phyloP scores from a whole-genome alignment of 2,329 filamentous ascomycete species.

The Rhynchosporium graminicola region DNA sequence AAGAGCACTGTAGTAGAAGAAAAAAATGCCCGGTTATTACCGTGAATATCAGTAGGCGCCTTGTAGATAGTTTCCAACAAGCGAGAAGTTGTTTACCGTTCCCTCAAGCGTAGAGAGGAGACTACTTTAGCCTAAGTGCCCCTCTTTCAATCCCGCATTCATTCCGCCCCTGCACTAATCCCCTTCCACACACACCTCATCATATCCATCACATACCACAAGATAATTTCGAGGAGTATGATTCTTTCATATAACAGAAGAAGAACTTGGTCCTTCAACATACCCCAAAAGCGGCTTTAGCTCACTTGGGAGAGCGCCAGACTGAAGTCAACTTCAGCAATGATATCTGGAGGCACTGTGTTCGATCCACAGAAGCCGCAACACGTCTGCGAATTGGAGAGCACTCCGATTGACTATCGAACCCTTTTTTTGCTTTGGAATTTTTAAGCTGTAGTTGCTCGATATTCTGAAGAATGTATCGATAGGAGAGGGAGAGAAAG shows the following conservation, averaged over 20 bases:
- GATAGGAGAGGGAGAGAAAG: neutral
- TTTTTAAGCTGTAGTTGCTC: neutral
- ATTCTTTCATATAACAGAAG: no score
- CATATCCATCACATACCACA: no score
- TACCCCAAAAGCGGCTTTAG: conserved; percentile 19
- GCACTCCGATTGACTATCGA: conserved; percentile 10
- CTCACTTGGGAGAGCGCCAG: conserved; percentile 27
- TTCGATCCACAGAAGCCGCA: conserved; percentile 27
- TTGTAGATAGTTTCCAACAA: no score
- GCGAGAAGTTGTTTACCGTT: no score
- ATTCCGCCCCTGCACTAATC: neutral
- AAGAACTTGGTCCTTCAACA: no score
- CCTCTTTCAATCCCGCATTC: no score
- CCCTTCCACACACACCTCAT: neutral
- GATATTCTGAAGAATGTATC: no score
- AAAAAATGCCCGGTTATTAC: neutral
- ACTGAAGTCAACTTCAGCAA: conserved; percentile 23
- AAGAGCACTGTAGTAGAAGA: no score
- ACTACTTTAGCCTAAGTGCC: no score
- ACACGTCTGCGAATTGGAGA: conserved; percentile 19
- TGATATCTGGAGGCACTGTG: conserved; percentile 25
- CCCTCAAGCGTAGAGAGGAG: no score
- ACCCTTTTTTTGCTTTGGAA: conserved; percentile 9
- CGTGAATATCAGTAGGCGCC: no score
- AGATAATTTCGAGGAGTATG: no score